These are phyloP conservation scores for Diaporthe ilicicola DNA, from an alignment of 2,329 filamentous ascomycete species.

Conservation along the genomic window DNA sequence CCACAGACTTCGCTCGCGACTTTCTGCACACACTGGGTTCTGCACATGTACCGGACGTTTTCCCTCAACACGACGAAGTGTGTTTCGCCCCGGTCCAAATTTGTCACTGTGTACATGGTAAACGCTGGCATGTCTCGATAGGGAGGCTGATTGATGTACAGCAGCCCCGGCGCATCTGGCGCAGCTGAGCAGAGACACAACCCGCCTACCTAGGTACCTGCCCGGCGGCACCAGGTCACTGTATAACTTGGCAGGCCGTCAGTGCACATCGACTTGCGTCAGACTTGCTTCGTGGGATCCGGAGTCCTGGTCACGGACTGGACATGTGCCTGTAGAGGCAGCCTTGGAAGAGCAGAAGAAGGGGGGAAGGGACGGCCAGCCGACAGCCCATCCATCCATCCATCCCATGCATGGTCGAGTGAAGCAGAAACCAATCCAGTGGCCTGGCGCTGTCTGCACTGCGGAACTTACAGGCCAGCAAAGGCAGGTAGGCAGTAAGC, in stretches of 20 bases:
- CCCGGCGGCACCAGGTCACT: constrained; percentile 6
- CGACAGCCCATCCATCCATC: background rate
- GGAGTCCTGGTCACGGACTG: constrained; percentile 9
- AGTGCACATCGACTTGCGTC: constrained; percentile 8
- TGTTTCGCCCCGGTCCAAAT: background rate
- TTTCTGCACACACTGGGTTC: background rate
- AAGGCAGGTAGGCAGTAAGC: constrained; percentile 1
- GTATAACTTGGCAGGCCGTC: constrained; percentile 18
- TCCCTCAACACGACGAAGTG: background rate
- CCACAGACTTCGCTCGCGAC: constrained; percentile 15
- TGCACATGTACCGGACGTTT: background rate
- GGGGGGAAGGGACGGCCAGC: background rate
- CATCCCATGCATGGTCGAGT: background rate
- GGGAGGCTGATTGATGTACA: background rate
- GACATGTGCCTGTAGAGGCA: constrained; percentile 10
- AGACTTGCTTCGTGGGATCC: constrained; percentile 16
- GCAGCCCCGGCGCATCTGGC: background rate
- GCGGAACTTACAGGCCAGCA: background rate
- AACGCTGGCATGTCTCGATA: background rate
- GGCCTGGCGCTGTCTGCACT: constrained; percentile 4
- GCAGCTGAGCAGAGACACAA: background rate
- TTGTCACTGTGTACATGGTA: background rate
- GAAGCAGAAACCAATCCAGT: constrained; percentile 21
- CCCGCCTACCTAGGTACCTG: background rate
- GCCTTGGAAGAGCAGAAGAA: background rate